These are phyloP conservation scores for Suillus paluster DNA, from an alignment of 768 basidiomycete genomes.

Conservation along the genomic window DNA sequence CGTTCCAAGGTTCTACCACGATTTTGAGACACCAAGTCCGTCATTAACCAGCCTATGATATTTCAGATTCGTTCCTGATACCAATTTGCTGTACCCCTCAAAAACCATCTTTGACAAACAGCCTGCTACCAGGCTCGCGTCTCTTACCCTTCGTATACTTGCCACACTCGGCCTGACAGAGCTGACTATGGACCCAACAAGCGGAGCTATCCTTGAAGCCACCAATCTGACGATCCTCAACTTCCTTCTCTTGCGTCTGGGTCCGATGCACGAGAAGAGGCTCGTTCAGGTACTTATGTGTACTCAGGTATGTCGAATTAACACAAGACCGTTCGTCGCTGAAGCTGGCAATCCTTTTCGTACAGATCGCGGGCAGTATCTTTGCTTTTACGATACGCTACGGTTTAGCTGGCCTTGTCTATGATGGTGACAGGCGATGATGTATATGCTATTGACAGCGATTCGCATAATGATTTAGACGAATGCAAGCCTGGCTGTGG, in stretches of 20 bases:
- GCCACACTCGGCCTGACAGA: conserved; percentile 68
- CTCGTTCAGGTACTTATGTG: conserved; percentile 75
- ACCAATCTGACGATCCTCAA: conserved; percentile 95
- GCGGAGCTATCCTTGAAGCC: conserved; percentile 63
- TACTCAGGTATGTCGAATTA: conserved; percentile 60
- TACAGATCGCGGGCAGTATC: conserved; percentile 72
- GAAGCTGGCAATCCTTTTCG: conserved; percentile 13
- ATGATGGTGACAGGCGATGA: conserved; percentile 89
- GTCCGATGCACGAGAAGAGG: conserved; percentile 84
- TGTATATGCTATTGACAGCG: not conserved
- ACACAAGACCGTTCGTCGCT: not conserved
- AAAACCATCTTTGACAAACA: conserved; percentile 57
- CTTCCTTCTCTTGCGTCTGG: conserved; percentile 75
- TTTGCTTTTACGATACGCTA: conserved; percentile 89
- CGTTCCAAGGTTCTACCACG: conserved; percentile 69
- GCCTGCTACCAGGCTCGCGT: conserved; percentile 59
- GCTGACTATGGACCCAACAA: conserved; percentile 58
- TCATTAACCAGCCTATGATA: not conserved
- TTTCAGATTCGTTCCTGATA: conserved; percentile 71
- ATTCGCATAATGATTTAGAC: too few species aligned
- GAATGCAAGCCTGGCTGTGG: not conserved
- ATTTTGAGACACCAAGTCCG: not conserved
- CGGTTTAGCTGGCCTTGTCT: conserved; percentile 86
- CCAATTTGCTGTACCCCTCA: conserved; percentile 81
- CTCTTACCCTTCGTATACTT: conserved; percentile 60